A percentile compares a stretch with the other conserved stretches of the same genome.
phyloP scores from a whole-genome alignment of 257 asterid species.

The Thymus mandschuricus region DNA sequence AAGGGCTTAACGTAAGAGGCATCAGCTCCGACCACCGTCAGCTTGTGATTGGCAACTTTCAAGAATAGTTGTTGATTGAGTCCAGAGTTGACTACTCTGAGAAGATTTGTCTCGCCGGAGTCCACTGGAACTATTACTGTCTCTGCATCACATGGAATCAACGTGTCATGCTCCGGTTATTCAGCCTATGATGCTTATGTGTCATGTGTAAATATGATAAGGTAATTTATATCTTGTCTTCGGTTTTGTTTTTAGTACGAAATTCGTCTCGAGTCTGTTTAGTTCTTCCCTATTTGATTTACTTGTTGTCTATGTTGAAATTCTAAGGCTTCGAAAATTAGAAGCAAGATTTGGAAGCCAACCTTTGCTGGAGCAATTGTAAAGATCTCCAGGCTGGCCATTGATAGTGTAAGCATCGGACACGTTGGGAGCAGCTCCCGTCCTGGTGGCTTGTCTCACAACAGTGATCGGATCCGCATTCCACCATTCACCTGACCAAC shows the following conservation, averaged over 20 bases:
- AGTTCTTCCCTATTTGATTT: not conserved
- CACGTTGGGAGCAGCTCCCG: conserved; percentile 76
- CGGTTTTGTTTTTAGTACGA: no score
- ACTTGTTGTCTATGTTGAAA: not conserved
- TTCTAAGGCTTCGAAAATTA: not conserved
- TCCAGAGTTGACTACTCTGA: conserved; percentile 69
- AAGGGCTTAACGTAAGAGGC: conserved; percentile 82
- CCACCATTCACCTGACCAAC: conserved; percentile 88
- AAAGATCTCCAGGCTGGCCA: conserved; percentile 91
- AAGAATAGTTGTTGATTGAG: conserved; percentile 88
- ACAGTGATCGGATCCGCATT: conserved; percentile 78
- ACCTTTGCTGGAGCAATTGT: conserved; percentile 81
- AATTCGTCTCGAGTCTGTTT: no score
- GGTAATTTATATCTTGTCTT: not conserved
- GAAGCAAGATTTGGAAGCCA: conserved; percentile 29
- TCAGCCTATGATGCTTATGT: not conserved
- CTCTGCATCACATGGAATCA: conserved; percentile 45
- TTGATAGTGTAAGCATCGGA: conserved; percentile 87
- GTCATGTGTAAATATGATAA: not conserved
- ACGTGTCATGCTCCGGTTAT: conserved; percentile 1
- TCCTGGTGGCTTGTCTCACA: conserved; percentile 67
- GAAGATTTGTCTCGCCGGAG: conserved; percentile 73
- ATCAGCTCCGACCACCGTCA: conserved; percentile 86
- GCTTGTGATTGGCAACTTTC: conserved; percentile 72
- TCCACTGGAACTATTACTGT: conserved; percentile 60